Conservation (phyloP, 2,329 filamentous ascomycete genomes). For the Alternaria metachromatica region DNA sequence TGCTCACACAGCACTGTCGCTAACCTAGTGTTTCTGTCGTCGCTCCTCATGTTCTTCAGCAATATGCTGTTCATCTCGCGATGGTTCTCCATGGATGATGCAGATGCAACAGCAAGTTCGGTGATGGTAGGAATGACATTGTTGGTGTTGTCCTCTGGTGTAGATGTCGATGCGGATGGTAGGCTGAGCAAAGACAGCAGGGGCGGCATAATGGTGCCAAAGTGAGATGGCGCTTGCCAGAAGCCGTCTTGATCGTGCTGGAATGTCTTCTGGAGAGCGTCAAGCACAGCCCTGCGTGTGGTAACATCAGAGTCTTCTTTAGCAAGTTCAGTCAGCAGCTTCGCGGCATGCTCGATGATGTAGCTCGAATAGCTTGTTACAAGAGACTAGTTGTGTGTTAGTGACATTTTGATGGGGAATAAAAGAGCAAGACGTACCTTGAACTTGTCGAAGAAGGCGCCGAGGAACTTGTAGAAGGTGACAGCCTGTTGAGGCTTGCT, state of each 20-base stretch:
- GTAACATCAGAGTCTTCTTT: conserved; percentile 55
- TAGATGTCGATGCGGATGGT: conserved; percentile 17
- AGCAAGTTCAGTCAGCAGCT: conserved; percentile 60
- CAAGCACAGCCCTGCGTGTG: conserved; percentile 74
- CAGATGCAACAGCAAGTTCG: conserved; percentile 77
- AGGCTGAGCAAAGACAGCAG: conserved; percentile 68
- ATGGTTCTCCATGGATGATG: conserved; percentile 86
- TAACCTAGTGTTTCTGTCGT: conserved; percentile 74
- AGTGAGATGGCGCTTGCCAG: conserved; percentile 92
- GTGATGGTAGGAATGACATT: conserved; percentile 75
- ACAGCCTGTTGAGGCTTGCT: conserved; percentile 62
- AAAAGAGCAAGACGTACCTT: conserved; percentile 58
- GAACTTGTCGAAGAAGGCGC: conserved; percentile 80
- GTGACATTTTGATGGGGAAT: conserved; percentile 9
- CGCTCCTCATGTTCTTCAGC: conserved; percentile 78
- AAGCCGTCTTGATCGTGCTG: conserved; percentile 93
- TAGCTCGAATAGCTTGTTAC: conserved; percentile 92
- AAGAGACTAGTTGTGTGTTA: conserved; percentile 66
- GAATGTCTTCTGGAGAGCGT: conserved; percentile 77
- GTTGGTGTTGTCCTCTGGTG: conserved; percentile 50
- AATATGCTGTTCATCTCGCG: conserved; percentile 84
- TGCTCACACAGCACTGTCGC: conserved; percentile 85
- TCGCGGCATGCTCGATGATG: conserved; percentile 75
- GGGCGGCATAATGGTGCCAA: conserved; percentile 72
- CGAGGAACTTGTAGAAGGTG: conserved; percentile 81